Evolutionary conservation across 164 flowering plant species (phyloP), one percentile per base, ranked within the genome.

Genomic region (Hamamelis virginiana): DNA sequence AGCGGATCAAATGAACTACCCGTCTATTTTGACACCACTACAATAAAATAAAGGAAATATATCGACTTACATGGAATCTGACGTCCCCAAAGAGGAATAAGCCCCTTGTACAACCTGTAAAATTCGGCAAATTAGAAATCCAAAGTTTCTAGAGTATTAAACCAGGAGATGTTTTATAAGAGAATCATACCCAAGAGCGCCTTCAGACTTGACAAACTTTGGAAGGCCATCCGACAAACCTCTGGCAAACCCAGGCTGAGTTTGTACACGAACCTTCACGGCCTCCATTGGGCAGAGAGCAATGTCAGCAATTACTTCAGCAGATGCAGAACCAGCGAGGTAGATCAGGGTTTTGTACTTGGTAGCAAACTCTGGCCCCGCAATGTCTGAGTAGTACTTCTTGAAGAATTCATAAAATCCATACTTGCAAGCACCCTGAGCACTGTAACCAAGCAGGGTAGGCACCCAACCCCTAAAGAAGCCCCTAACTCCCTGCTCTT

Each of bases 81-180:
- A 38, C 97, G 92, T 1, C 97, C 97, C 96, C 97, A 92, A 25
- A 92, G 96, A 62, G 97, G 97, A 80, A 84, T 91, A 71, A 92
- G 47, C 26, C 98, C 98, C 83, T 86, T 92, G 80, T 89, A 89
- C 74, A 92, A 77, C 77, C 97, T 90, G 82, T 51, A 75, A 72
- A 56, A 61, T 50, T 2, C 23, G 26, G 19, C 59, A 23, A 23
- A 28, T 4, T 15, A 65, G 55, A 65, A 26, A 6, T 26, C 15
- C 51, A 55, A 4, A 11, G 11, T 21, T 27, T 13, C 27, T 58
- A 28, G 19, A 13, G 15, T 1, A 61, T 14, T 9, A 50, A 15
- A 2, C 13, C 23, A 38, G 27, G n/a, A 11, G 9, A 12, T 27
- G 25, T 64, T 41, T n/a, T 3, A 27, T 14, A 5, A 41, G 19